These are phyloP conservation scores for Fonsecaea monophora DNA, from an alignment of 2,329 filamentous ascomycete genomes.

Conservation along the genomic window DNA sequence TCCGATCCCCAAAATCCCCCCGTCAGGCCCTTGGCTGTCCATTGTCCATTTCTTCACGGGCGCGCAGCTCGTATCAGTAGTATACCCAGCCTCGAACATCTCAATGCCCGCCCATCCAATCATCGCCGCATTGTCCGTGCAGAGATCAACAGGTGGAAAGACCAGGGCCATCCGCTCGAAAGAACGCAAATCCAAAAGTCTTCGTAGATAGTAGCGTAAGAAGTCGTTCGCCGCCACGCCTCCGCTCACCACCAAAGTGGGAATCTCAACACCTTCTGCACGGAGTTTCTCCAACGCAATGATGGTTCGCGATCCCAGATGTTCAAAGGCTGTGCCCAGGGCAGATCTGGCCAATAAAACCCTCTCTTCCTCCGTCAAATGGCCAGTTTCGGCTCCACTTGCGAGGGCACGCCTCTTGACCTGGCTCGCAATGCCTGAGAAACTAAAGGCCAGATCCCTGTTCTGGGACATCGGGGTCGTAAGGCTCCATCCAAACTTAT, in stretches of 20 bases:
- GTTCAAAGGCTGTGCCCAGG: conserved; percentile 86
- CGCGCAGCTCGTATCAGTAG: conserved; percentile 65
- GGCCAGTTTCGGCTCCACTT: conserved; percentile 43
- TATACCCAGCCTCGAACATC: conserved; percentile 83
- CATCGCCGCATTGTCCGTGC: conserved; percentile 97
- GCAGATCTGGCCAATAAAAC: conserved; percentile 71
- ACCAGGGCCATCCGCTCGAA: conserved; percentile 67
- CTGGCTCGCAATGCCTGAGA: conserved; percentile 72
- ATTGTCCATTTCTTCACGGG: conserved; percentile 76
- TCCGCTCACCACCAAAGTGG: conserved; percentile 80
- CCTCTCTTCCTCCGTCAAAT: conserved; percentile 63
- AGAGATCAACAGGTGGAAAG: conserved; percentile 77
- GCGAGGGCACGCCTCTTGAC: conserved; percentile 59
- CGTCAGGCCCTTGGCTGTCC: conserved; percentile 65
- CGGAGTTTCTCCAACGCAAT: conserved; percentile 65
- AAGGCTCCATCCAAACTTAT: conserved; percentile 70
- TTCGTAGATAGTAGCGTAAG: conserved; percentile 69
- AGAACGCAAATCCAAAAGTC: conserved; percentile 71
- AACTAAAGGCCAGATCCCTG: conserved; percentile 71
- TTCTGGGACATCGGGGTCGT: conserved; percentile 69
- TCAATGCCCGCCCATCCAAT: conserved; percentile 92
- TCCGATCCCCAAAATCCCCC: conserved; percentile 69
- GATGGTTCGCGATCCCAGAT: conserved; percentile 76
- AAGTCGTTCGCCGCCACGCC: conserved; percentile 89
- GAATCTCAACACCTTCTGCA: conserved; percentile 46